Base-by-base conservation (phyloP, 257 asterid genomes). In the Nicotiana knightiana region DNA sequence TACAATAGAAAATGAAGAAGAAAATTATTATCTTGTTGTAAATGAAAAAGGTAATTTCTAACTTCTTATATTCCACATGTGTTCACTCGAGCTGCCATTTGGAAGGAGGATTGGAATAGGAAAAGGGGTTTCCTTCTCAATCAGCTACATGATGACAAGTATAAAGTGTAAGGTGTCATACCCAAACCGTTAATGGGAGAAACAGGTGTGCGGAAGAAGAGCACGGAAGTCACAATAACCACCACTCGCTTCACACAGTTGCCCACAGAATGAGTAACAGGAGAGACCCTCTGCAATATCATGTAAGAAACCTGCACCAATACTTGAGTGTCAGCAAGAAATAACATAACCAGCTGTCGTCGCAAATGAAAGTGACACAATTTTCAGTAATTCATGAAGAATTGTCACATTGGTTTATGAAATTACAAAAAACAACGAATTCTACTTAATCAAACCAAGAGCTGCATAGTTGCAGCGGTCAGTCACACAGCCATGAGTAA, bases 201-300 rank as follows among this genome's bases (percentile, higher is more conserved):
- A 80, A 95, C 98, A 39, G 98, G 97, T 16, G 96, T 92, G 59
- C 91, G 95, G 90, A 95, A 93, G 92, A 95, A 92, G 85, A 95
- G 86, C 73, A 95, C 98, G 9, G 99, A 92, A 12, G 96, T 82
- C 75, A 95, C 98, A 11, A 95, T 95, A 77, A 93, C 98, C 77
- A 92, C 99, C 81, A 93, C 98, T 43, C 98, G 93, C 89, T 95
- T 95, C 59, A 92, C 97, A 57, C 97, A 93, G 89, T 95, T 95
- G 62, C 95, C 97, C 17, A 95, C 98, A 4, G 99, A 93, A 83
- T 95, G 99, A n/a, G 97, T 93, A 57, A 95, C 94, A 13, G 97
- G 99, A 18, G 98, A 95, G 62, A 93, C 97, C 51, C 98, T 93
- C 87, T 92, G 96, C 89, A 95, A 83, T 85, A 95, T 91, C 98